These are phyloP conservation scores for Zygoascus sp. DNA, from an alignment of 1,139 yeast genomes.

Conservation along the genomic window DNA sequence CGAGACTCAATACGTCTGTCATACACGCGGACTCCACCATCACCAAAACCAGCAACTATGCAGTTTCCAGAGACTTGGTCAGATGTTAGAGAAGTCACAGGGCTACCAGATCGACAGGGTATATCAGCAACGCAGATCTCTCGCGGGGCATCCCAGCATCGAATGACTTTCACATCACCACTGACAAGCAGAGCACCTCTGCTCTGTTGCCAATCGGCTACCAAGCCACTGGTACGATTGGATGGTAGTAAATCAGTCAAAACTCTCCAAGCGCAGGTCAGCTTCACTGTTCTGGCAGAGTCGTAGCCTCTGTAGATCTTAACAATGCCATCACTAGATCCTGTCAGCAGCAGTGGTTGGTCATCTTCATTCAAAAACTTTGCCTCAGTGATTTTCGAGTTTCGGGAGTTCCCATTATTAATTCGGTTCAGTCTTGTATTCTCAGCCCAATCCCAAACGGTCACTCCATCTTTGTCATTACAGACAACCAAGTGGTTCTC, in stretches of 20 bases:
- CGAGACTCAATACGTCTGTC: slow-evolving; percentile 83
- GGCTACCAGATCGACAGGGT: slow-evolving; percentile 88
- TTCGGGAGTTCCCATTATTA: slow-evolving; percentile 80
- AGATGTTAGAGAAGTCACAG: slow-evolving; percentile 82
- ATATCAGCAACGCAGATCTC: slow-evolving; percentile 83
- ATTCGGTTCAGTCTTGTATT: slow-evolving; percentile 58
- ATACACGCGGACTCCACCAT: slow-evolving; percentile 85
- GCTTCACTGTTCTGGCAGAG: slow-evolving; percentile 48
- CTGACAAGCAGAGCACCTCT: slow-evolving; percentile 87
- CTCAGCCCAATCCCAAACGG: slow-evolving; percentile 86
- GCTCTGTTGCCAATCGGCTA: slow-evolving; percentile 96
- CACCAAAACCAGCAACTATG: slow-evolving; percentile 88
- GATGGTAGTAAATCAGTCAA: slow-evolving; percentile 64
- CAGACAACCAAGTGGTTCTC: slow-evolving; percentile 78
- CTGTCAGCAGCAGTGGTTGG: slow-evolving; percentile 74
- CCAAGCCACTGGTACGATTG: slow-evolving; percentile 67
- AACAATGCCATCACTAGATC: slow-evolving; percentile 91
- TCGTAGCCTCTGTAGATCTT: slow-evolving; percentile 79
- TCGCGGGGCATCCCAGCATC: slow-evolving; percentile 96
- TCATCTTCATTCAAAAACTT: slow-evolving; percentile 91
- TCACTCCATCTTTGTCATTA: slow-evolving; percentile 78
- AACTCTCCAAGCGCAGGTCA: slow-evolving; percentile 91
- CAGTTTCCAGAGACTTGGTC: slow-evolving; percentile 96
- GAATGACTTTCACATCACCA: slow-evolving; percentile 88
- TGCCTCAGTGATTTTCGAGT: slow-evolving; percentile 82